A percentile compares a stretch with the other conserved stretches of the same genome.
phyloP scores from a whole-genome alignment of 495 filamentous ascomycete species.

The Cercophora scortea region DNA sequence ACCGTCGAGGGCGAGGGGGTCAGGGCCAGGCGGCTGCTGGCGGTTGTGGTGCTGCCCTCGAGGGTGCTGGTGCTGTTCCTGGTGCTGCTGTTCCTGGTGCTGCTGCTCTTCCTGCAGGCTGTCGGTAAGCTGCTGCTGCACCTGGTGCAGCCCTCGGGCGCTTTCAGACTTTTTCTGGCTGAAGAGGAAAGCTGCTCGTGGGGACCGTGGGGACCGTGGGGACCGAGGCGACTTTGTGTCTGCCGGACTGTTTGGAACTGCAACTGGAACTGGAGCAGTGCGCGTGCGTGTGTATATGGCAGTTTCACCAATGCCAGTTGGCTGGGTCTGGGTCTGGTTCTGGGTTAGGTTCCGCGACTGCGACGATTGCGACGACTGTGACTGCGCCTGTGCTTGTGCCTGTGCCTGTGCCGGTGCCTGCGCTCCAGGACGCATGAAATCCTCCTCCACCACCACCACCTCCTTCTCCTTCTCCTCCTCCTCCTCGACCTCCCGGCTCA shows the following conservation, averaged over 20 bases:
- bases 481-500: not conserved
- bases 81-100: constrained; percentile 1
- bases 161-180: constrained; percentile 25
- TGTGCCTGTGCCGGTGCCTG: too few relatives aligned
- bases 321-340: too few relatives aligned
- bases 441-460: constrained; percentile 25
- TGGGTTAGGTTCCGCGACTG: too few relatives aligned
- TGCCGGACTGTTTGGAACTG: constrained; percentile 24
- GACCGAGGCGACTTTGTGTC: constrained; percentile 41
- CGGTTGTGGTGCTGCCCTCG: constrained; percentile 7
- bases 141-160: constrained; percentile 21
- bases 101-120: constrained; percentile 21
- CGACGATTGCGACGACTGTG: too few relatives aligned
- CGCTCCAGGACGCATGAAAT: constrained; percentile 21
- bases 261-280: constrained; percentile 9
- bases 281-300: too few relatives aligned
- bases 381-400: too few relatives aligned
- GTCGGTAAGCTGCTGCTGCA: constrained; percentile 33
- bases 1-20: constrained; percentile 8
- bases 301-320: constrained; percentile 24
- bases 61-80: constrained; percentile 5
- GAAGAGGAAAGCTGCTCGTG: constrained; percentile 44
- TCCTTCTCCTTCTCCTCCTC: constrained; percentile 18
- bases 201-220: constrained; percentile 46
- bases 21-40: constrained; percentile 1